These are phyloP conservation scores for Trichoderma koningii DNA, from an alignment of 2,329 filamentous ascomycete species.

Conservation along the genomic window DNA sequence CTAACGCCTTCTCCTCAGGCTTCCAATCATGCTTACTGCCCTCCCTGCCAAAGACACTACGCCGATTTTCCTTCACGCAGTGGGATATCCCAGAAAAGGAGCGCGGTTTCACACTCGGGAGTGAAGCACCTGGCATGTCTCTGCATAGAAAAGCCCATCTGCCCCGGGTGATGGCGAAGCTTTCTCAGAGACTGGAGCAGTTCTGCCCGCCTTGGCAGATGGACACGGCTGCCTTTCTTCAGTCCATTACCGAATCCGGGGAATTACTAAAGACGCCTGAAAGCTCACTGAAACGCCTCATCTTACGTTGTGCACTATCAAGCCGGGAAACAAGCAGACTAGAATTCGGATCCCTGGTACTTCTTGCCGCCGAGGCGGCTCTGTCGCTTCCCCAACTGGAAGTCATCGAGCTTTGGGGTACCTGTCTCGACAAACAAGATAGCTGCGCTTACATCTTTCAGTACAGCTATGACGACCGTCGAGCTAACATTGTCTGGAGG, in stretches of 20 bases:
- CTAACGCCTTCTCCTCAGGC: slow-evolving; percentile 1
- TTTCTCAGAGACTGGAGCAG: slow-evolving; percentile 7
- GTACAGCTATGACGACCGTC: slow-evolving; percentile 1
- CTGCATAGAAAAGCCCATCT: background rate
- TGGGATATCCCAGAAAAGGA: slow-evolving; percentile 7
- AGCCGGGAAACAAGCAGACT: background rate
- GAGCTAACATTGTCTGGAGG: slow-evolving; percentile 18
- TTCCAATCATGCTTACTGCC: slow-evolving; percentile 3
- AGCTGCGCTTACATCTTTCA: slow-evolving; percentile 16
- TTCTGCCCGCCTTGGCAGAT: slow-evolving; percentile 21
- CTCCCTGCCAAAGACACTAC: slow-evolving; percentile 15
- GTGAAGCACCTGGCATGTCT: background rate
- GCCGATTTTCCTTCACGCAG: slow-evolving; percentile 14
- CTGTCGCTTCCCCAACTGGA: slow-evolving; percentile 17
- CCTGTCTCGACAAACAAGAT: background rate
- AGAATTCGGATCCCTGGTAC: slow-evolving; percentile 4
- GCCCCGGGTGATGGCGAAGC: slow-evolving; percentile 12
- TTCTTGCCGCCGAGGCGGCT: slow-evolving; percentile 14
- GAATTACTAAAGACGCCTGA: background rate
- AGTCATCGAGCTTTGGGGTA: slow-evolving; percentile 19
- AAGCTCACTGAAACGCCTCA: slow-evolving; percentile 7
- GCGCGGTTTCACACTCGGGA: background rate
- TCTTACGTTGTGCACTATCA: slow-evolving; percentile 3
- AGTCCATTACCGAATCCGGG: background rate
- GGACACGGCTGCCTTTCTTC: slow-evolving; percentile 17